Percentiles rank a stretch among this genome's conserved stretches.
These are phyloP conservation scores for Rhynchosporium graminicola DNA, from an alignment of 2,329 filamentous ascomycete genomes.

Conservation along the genomic window DNA sequence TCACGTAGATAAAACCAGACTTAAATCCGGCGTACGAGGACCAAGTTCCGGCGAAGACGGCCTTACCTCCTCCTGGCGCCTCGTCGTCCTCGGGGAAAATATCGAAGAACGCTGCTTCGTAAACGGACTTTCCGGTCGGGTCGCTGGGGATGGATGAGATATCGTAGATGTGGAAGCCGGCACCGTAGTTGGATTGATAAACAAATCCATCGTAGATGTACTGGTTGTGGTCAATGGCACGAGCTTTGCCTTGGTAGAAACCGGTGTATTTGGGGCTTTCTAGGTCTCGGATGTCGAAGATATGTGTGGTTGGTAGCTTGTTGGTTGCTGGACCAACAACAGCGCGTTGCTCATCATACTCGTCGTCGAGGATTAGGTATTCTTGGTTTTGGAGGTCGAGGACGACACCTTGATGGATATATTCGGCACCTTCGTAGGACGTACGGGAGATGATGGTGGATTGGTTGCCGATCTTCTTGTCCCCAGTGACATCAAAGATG, in stretches of 20 bases:
- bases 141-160: slow-evolving; percentile 44
- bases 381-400: slow-evolving; percentile 22
- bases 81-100: slow-evolving; percentile 36
- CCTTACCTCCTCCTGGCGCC: slow-evolving; percentile 37
- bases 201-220: slow-evolving; percentile 46
- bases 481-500: slow-evolving; percentile 46
- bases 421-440: slow-evolving; percentile 51
- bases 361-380: slow-evolving; percentile 21
- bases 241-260: slow-evolving; percentile 44
- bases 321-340: slow-evolving; percentile 45
- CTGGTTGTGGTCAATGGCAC: slow-evolving; percentile 49
- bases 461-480: slow-evolving; percentile 31
- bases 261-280: slow-evolving; percentile 46
- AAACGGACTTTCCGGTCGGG: slow-evolving; percentile 42
- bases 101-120: slow-evolving; percentile 44
- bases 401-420: slow-evolving; percentile 52
- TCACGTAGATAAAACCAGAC: slow-evolving; percentile 42
- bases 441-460: slow-evolving; percentile 49
- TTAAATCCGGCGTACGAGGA: slow-evolving; percentile 44
- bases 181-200: slow-evolving; percentile 53
- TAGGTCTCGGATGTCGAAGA: slow-evolving; percentile 49
- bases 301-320: slow-evolving; percentile 51
- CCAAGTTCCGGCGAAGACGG: slow-evolving; percentile 48
- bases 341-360: slow-evolving; percentile 46
- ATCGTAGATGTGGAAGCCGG: slow-evolving; percentile 44